phyloP scores from a whole-genome alignment of 2,329 filamentous ascomycete species.

The Bipolaris victoriae region DNA sequence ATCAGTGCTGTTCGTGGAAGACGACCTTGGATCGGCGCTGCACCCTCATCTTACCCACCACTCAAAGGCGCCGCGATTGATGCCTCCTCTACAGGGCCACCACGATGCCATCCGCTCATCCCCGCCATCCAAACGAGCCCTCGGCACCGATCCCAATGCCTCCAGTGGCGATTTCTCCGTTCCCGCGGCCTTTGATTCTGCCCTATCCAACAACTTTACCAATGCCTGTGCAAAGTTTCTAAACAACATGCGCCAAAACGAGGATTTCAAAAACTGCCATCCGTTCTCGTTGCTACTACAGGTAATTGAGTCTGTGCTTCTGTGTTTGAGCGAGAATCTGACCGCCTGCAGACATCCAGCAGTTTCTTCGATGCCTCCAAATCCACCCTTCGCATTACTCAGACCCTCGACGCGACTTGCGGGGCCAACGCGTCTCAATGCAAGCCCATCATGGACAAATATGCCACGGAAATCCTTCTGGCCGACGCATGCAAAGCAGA shows the following conservation, averaged over 20 bases:
- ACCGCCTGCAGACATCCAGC: slow-evolving; percentile 70
- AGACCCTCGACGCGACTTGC: slow-evolving; percentile 80
- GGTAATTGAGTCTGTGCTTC: slow-evolving; percentile 55
- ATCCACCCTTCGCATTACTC: slow-evolving; percentile 73
- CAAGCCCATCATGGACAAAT: slow-evolving; percentile 64
- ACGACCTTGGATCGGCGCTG: slow-evolving; percentile 38
- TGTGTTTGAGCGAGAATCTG: background rate
- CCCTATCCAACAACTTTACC: slow-evolving; percentile 60
- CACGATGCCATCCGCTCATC: slow-evolving; percentile 35
- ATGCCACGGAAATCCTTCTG: slow-evolving; percentile 70
- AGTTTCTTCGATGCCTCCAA: slow-evolving; percentile 82
- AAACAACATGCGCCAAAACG: slow-evolving; percentile 67
- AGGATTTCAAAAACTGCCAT: slow-evolving; percentile 74
- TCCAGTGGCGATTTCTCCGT: slow-evolving; percentile 37
- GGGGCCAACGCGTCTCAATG: slow-evolving; percentile 70
- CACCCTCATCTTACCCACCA: slow-evolving; percentile 40
- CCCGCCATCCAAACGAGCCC: slow-evolving; percentile 32
- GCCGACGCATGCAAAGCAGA: slow-evolving; percentile 74
- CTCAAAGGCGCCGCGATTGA: slow-evolving; percentile 37
- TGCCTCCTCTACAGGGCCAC: slow-evolving; percentile 40
- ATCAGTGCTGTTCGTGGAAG: slow-evolving; percentile 32
- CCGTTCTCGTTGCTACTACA: slow-evolving; percentile 84
- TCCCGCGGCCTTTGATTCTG: slow-evolving; percentile 56
- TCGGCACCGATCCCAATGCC: slow-evolving; percentile 33
- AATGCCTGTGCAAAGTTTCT: slow-evolving; percentile 71